Evolutionary conservation across 2,329 filamentous ascomycete species (phyloP).

Genomic region (Neoscytalidium dimidiatum): DNA sequence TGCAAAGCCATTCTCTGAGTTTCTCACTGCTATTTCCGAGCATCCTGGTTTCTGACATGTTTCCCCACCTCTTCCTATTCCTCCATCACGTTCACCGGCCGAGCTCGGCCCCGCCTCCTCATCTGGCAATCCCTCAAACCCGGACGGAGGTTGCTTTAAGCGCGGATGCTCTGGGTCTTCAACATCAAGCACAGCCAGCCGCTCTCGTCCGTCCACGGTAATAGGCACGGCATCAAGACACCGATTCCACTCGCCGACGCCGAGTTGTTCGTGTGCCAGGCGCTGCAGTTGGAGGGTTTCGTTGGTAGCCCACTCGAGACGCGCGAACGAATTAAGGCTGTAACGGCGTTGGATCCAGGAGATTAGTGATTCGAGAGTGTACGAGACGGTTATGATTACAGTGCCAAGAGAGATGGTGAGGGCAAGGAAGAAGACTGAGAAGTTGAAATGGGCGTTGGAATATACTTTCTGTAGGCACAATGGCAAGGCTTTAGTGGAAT

Average conservation of each 20-base stretch:
- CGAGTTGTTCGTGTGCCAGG: slow-evolving; percentile 7
- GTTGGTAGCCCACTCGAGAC: slow-evolving; percentile 21
- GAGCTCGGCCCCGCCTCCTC: too few species aligned
- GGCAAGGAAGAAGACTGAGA: slow-evolving; percentile 27
- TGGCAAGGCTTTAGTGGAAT: neutral
- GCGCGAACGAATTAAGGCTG: slow-evolving; percentile 12
- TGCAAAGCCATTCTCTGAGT: too few species aligned
- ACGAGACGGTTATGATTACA: slow-evolving; percentile 25
- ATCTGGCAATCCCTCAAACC: too few species aligned
- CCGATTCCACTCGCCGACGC: slow-evolving; percentile 21
- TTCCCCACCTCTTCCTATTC: too few species aligned
- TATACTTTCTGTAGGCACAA: slow-evolving; percentile 20
- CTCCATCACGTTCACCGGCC: too few species aligned
- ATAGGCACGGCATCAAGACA: neutral
- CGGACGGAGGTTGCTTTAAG: too few species aligned
- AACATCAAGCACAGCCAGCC: neutral
- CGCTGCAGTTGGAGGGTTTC: slow-evolving; percentile 21
- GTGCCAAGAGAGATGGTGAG: slow-evolving; percentile 25
- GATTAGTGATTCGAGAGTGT: slow-evolving; percentile 1
- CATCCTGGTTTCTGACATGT: too few species aligned
- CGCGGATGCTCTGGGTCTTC: neutral
- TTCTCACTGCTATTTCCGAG: too few species aligned
- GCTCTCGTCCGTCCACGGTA: neutral
- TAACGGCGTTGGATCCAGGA: slow-evolving; percentile 13
- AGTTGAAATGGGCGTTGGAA: slow-evolving; percentile 22